Evolutionary conservation across 2,329 filamentous ascomycete species (phyloP).

Genomic region (Sporothrix sp.): DNA sequence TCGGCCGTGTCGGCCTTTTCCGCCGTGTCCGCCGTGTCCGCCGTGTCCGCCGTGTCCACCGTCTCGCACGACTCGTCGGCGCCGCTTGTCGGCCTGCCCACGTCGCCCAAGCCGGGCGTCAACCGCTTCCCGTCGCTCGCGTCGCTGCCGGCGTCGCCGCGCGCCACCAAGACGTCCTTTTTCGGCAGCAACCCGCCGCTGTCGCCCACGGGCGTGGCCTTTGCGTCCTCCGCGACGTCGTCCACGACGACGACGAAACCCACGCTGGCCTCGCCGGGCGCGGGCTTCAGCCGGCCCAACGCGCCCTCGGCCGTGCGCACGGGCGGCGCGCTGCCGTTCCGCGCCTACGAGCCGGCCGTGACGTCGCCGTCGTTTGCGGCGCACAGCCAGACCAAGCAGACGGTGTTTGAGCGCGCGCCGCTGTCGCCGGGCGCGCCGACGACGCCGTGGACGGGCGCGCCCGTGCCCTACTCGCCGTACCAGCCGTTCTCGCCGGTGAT

Average conservation of each 20-base stretch:
- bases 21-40: conserved; percentile 27
- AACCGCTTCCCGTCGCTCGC: conserved; percentile 37
- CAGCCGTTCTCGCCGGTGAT: conserved; percentile 69
- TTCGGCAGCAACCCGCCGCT: conserved; percentile 27
- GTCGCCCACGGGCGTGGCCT: conserved; percentile 17
- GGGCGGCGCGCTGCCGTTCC: conserved; percentile 48
- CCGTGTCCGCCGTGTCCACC: conserved; percentile 17
- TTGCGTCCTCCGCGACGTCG: neutral
- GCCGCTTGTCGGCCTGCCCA: conserved; percentile 42
- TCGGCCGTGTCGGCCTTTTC: conserved; percentile 39
- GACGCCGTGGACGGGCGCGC: conserved; percentile 52
- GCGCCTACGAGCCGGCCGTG: conserved; percentile 50
- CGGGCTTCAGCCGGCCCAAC: conserved; percentile 36
- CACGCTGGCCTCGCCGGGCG: no score
- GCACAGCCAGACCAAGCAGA: conserved; percentile 46
- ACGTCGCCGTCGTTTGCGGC: conserved; percentile 37
- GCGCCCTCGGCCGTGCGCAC: conserved; percentile 47
- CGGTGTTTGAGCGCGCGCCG: conserved; percentile 50
- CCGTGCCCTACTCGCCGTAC: conserved; percentile 66
- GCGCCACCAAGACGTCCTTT: conserved; percentile 26
- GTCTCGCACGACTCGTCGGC: conserved; percentile 40
- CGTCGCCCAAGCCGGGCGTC: conserved; percentile 39
- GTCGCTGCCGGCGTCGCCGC: conserved; percentile 19
- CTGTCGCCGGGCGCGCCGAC: conserved; percentile 46
- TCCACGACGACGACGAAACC: neutral